These are phyloP conservation scores for Annona squamosa DNA, from an alignment of 164 flowering plant genomes.

Conservation along the genomic window DNA sequence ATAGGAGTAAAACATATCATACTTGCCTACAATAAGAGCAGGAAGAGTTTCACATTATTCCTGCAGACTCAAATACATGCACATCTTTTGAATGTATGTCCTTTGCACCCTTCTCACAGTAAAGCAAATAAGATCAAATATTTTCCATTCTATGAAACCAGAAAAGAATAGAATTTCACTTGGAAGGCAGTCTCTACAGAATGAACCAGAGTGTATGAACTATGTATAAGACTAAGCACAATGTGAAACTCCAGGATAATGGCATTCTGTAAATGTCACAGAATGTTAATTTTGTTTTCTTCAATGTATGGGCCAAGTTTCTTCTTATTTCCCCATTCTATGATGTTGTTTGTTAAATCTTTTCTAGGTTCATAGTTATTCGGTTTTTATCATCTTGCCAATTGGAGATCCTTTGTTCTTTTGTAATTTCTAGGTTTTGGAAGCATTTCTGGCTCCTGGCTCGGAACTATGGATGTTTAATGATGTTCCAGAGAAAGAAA, in stretches of 20 bases:
- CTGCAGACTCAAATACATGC: too few relatives aligned
- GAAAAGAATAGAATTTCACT: neutral
- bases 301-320: neutral
- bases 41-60: too few relatives aligned
- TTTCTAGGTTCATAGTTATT: neutral
- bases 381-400: neutral
- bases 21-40: too few relatives aligned
- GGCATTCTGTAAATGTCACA: neutral
- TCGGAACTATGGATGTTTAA: slow-evolving; percentile 96
- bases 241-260: neutral
- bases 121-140: too few relatives aligned
- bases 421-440: slow-evolving; percentile 51
- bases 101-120: too few relatives aligned
- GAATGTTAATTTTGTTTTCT: neutral
- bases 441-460: slow-evolving; percentile 73
- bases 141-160: neutral
- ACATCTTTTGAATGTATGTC: too few relatives aligned
- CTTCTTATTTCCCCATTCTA: neutral
- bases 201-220: neutral
- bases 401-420: neutral
- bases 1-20: too few relatives aligned
- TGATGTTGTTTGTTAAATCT: too few relatives aligned
- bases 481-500: slow-evolving; percentile 72
- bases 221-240: neutral
- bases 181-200: neutral